Percentiles rank a stretch among this genome's conserved stretches.
These are phyloP conservation scores for Stephania japonica DNA, from an alignment of 164 flowering plant species.

Conservation along the genomic window DNA sequence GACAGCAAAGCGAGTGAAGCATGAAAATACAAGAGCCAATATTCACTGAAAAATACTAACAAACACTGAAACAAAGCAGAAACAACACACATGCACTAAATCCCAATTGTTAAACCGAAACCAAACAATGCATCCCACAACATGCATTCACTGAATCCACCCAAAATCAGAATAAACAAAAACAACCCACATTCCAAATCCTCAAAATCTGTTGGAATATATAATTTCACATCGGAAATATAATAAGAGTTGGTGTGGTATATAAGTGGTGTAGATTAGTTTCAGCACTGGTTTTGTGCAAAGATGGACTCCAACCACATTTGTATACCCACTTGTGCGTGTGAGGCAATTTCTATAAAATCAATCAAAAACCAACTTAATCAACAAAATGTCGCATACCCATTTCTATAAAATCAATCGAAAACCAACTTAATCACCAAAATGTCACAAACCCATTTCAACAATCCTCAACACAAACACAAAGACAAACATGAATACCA, in stretches of 20 bases:
- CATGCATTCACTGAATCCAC: conserved; percentile 1
- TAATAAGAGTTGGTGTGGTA: no score
- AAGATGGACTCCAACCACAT: no score
- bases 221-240: no score
- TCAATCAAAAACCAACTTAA: no score
- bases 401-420: not conserved
- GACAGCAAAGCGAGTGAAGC: not conserved
- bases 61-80: not conserved
- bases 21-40: not conserved
- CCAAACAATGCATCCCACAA: not conserved
- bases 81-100: not conserved
- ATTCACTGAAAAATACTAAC: not conserved
- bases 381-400: no score
- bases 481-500: not conserved
- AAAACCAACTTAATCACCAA: not conserved
- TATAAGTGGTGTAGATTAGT: no score
- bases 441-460: not conserved
- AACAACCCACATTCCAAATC: not conserved
- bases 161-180: not conserved
- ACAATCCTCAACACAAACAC: not conserved
- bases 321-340: no score
- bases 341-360: no score
- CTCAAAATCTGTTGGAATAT: no score
- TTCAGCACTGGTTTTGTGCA: no score
- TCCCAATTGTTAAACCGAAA: not conserved